A percentile compares a stretch with the other conserved stretches of the same genome.
Conservation (phyloP, 1,284 basidiomycete species). For the Mycocalia duriaeana region DNA sequence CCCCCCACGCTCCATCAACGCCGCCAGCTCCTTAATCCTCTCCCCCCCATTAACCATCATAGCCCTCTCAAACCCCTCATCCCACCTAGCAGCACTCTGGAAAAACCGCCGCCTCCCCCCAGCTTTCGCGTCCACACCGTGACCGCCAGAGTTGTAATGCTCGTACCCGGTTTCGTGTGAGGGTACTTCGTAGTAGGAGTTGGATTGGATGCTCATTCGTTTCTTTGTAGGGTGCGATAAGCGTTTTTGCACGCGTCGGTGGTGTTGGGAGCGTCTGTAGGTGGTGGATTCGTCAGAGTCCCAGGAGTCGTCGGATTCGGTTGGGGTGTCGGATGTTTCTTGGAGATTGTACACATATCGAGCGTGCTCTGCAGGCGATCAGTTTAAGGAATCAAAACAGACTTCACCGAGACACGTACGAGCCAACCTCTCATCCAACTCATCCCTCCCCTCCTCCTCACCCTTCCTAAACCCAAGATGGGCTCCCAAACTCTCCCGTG, state of each 20-base stretch:
- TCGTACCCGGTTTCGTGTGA: slow-evolving; percentile 28
- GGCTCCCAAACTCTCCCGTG: slow-evolving; percentile 57
- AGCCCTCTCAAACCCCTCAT: slow-evolving; percentile 20
- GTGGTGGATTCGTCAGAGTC: slow-evolving; percentile 47
- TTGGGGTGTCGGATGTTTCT: slow-evolving; percentile 38
- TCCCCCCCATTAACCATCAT: slow-evolving; percentile 12
- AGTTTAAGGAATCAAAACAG: neutral
- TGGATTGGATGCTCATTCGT: slow-evolving; percentile 12
- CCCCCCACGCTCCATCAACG: slow-evolving; percentile 24
- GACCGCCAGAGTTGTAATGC: slow-evolving; percentile 31
- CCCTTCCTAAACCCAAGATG: slow-evolving; percentile 57
- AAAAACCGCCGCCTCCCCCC: slow-evolving; percentile 50
- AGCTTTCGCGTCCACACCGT: too few species aligned
- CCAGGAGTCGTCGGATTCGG: slow-evolving; percentile 23
- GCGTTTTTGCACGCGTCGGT: slow-evolving; percentile 7
- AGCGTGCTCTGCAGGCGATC: slow-evolving; percentile 44
- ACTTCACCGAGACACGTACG: slow-evolving; percentile 47
- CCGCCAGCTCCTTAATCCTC: slow-evolving; percentile 10
- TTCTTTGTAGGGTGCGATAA: too few species aligned
- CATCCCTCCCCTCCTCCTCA: slow-evolving; percentile 41
- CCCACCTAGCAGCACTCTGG: slow-evolving; percentile 36
- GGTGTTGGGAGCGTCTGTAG: too few species aligned
- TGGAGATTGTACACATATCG: slow-evolving; percentile 61
- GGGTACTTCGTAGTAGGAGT: slow-evolving; percentile 42
- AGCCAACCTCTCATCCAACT: slow-evolving; percentile 63